Conservation (phyloP, 2,329 filamentous ascomycete species). For the Aspergillus ruber region DNA sequence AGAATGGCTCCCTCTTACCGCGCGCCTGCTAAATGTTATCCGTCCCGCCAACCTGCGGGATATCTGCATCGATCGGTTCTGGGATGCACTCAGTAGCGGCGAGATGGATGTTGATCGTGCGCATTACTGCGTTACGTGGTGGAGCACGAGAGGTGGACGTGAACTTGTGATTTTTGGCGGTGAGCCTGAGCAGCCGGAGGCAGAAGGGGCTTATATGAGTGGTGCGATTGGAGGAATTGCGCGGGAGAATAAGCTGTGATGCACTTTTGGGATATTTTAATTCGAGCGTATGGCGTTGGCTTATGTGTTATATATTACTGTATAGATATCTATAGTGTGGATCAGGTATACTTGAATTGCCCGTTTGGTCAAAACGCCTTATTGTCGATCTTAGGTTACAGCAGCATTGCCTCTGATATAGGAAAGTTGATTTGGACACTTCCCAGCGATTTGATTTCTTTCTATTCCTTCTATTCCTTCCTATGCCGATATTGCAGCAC, state of each 20-base stretch:
- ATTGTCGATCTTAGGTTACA: background rate
- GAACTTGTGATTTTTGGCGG: constrained; percentile 49
- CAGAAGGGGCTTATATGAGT: constrained; percentile 47
- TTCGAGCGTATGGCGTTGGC: constrained; percentile 9
- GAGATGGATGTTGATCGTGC: constrained; percentile 86
- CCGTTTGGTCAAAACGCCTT: no score
- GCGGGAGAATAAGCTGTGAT: constrained; percentile 46
- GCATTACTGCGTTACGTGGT: constrained; percentile 75
- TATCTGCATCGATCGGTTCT: constrained; percentile 64
- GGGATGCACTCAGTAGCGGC: constrained; percentile 70
- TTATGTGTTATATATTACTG: background rate
- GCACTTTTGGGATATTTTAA: constrained; percentile 1
- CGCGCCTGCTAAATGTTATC: constrained; percentile 60
- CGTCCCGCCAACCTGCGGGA: constrained; percentile 56
- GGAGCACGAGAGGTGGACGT: constrained; percentile 61
- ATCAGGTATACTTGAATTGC: no score
- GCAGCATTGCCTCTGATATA: background rate
- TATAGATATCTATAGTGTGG: background rate
- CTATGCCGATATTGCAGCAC: background rate
- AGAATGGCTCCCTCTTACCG: constrained; percentile 72
- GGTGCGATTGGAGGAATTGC: constrained; percentile 42
- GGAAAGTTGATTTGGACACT: background rate
- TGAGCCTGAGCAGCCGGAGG: constrained; percentile 15
- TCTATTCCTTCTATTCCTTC: background rate
- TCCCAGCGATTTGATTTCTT: background rate